Conservation (phyloP, 441 rosid species). For the Manihot esculenta region DNA sequence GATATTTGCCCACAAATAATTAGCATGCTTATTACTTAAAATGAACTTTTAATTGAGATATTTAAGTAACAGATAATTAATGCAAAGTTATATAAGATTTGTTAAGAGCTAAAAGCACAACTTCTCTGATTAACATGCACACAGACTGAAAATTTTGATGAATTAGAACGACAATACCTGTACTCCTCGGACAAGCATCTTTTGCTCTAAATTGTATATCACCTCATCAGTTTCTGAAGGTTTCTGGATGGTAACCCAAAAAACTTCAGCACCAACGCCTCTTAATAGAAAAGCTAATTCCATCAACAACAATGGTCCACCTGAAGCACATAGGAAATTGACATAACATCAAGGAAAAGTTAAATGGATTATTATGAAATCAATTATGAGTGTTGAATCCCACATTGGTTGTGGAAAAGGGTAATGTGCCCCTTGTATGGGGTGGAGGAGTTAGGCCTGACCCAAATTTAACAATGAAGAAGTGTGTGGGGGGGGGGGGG, state of each 20-base stretch:
- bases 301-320: slow-evolving; percentile 86
- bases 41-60: not conserved
- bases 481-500: too few relatives aligned
- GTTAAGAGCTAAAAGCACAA: not conserved
- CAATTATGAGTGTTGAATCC: too few relatives aligned
- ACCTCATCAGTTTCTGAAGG: slow-evolving; percentile 54
- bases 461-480: too few relatives aligned
- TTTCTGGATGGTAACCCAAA: slow-evolving; percentile 81
- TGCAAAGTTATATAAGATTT: not conserved
- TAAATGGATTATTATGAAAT: not conserved
- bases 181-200: slow-evolving; percentile 81
- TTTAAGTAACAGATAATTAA: not conserved
- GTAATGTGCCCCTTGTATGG: too few relatives aligned
- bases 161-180: slow-evolving; percentile 48
- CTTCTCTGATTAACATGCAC: not conserved
- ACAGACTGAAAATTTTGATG: not conserved
- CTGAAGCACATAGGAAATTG: slow-evolving; percentile 25
- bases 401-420: too few relatives aligned
- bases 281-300: slow-evolving; percentile 79
- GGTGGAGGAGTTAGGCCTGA: too few relatives aligned
- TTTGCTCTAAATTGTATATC: slow-evolving; percentile 62
- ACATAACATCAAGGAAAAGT: slow-evolving; percentile 2
- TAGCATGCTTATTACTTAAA: not conserved
- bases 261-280: slow-evolving; percentile 68
- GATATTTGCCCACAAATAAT: not conserved